Base-by-base conservation (phyloP, 73 alveolate genomes). In the Paramecium tetraurelia region DNA sequence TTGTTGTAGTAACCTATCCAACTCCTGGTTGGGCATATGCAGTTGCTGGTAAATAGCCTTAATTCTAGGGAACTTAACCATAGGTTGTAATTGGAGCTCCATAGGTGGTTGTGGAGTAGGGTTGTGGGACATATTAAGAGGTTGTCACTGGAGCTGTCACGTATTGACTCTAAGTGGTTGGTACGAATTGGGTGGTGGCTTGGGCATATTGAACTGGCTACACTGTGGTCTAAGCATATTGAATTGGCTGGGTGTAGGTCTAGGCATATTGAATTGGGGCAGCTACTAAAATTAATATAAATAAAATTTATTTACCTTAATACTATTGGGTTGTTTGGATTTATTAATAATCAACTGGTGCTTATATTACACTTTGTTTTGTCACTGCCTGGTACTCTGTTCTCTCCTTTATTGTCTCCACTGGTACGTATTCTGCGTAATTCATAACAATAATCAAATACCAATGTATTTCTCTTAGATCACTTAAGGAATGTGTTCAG, bases 401-500 rank as follows among this genome's bases (percentile, higher is more conserved):
- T 89, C 94, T 89, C 84, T 89, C 94, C 33, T 89, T 35, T 18
- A 89, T 59, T 27, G 92, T 89, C 33, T 89, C 94, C 0, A 58
- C 76, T 58, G 94, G 94, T 44, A 89, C 80, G 85, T 89, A 89
- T 72, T 89, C 94, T 70, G 69, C 69, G 7, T 53, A 16, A n/a
- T 18, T 16, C 21, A n/a, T n/a, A 53, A 16, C 0, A 12, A 12
- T 14, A 3, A 53, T 40, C 14, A 22, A 48, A 22, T 80, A 80
- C 90, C 94, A 71, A 89, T 70, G 36, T 89, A 89, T 89, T 83
- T 89, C 24, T 89, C 94, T 48, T 89, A 46, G 44, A 70, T 70
- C 27, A 89, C 94, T 89, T 89, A 83, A 5, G 94, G 94, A 16
- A 89, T 44, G 48, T 89, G 87, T n/a, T 89, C 94, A 16, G 94